A percentile compares a stretch with the other conserved stretches of the same genome.
Conservation (phyloP, 2,329 filamentous ascomycete species). For the Harringtonia aguacate region DNA sequence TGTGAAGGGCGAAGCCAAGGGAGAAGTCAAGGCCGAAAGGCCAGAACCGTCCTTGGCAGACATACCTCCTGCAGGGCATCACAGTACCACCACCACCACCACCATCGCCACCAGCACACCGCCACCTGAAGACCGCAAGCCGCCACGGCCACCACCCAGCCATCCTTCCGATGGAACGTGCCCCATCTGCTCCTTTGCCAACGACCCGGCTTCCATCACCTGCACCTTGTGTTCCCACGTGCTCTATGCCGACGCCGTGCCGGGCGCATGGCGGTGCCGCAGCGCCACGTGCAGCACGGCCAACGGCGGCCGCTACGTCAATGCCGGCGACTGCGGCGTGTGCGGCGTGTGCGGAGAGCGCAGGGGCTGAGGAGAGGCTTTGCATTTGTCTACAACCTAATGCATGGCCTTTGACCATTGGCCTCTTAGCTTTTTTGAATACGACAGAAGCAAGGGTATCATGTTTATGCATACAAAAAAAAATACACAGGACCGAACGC, state of each 20-base stretch:
- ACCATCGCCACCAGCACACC: too few species aligned
- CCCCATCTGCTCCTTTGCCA: conserved; percentile 58
- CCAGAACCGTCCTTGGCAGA: not conserved
- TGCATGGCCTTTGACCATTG: too few species aligned
- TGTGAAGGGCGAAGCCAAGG: too few species aligned
- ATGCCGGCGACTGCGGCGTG: conserved; percentile 56
- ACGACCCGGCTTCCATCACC: conserved; percentile 40
- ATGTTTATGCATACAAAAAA: too few species aligned
- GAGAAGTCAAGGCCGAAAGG: not conserved
- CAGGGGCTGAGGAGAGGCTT: conserved; percentile 3
- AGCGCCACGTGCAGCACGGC: conserved; percentile 44
- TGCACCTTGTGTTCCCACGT: conserved; percentile 65
- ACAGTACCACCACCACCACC: not conserved
- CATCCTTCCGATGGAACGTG: too few species aligned
- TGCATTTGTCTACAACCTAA: too few species aligned
- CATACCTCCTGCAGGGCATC: not conserved
- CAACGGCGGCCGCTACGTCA: conserved; percentile 52
- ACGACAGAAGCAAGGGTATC: too few species aligned
- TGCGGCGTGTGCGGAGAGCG: conserved; percentile 57
- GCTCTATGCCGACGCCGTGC: conserved; percentile 40
- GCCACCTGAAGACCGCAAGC: not conserved
- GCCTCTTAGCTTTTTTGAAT: not conserved
- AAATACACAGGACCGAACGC: too few species aligned
- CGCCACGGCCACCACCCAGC: not conserved
- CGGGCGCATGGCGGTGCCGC: conserved; percentile 53